Base-by-base conservation (phyloP, 345 rosid species). In the Alliaria petiolata region DNA sequence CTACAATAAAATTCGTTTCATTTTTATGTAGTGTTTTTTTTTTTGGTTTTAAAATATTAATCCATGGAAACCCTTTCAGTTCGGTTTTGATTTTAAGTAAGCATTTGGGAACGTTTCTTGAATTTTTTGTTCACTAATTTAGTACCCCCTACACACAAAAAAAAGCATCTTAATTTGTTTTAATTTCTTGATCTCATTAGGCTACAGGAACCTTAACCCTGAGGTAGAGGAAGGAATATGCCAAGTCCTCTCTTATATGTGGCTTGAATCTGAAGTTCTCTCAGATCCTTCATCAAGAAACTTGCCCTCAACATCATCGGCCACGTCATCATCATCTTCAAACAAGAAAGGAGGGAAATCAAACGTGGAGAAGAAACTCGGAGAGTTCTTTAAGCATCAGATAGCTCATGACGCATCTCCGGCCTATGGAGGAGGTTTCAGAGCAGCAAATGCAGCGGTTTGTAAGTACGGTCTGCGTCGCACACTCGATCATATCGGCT, bases 221-320 rank as follows among this genome's bases (percentile, higher is more conserved):
- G 96, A 85, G 76, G 96, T 91, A 25, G 99, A 91, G 85, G 96
- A 91, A 89, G 99, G 99, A 28, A 88, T 95, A 69, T 95, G 99
- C 76, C 99, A 95, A 76, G 84, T 85, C 51, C 83, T 95, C 62
- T 91, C 99, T 3, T 60, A 88, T 76, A 86, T 93, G 95, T 93
- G 97, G 99, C 96, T 93, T 9, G 99, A 93, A 61, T 78, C 99
- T 22, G 98, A 93, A 81, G 98, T 93, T 44, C 62, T 89, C 65
- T 67, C 80, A 26, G 80, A 72, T 59, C 87, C 97, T 38, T 78
- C 45, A 16, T 75, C 80, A 35, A 79, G 74, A 72, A 75, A 67
- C 78, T 57, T 77, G 69, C 72, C 96, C 34, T 83, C 89, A 3
- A 83, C 92, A 30, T 77, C 89, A 33, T 76, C 95, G 0, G 40